phyloP scores from a whole-genome alignment of 108 stramenopile species.

The Cyclostephanos tholiformis region DNA sequence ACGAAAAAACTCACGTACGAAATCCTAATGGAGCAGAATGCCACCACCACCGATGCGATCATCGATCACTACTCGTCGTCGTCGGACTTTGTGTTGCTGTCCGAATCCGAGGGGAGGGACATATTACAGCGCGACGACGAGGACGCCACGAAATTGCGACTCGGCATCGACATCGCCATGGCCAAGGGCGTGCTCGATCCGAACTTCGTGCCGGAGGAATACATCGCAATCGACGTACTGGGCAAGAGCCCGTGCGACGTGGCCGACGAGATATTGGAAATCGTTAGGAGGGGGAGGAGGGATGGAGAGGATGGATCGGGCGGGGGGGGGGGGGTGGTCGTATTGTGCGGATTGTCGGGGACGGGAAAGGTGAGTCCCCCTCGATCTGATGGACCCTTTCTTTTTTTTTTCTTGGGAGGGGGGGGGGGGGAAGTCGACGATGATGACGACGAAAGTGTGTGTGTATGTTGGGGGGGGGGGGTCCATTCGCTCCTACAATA shows the following conservation, averaged over 20 bases:
- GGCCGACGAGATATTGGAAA: slow-evolving; percentile 64
- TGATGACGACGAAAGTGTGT: too few species aligned
- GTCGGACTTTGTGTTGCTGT: not conserved
- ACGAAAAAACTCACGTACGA: slow-evolving; percentile 54
- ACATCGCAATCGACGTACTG: slow-evolving; percentile 78
- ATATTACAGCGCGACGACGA: slow-evolving; percentile 76
- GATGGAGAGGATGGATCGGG: slow-evolving; percentile 2
- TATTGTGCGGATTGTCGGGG: slow-evolving; percentile 81
- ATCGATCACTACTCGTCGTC: slow-evolving; percentile 55
- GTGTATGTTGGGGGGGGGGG: too few species aligned
- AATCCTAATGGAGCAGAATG: slow-evolving; percentile 71
- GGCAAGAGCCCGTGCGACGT: slow-evolving; percentile 81
- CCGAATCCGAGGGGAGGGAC: slow-evolving; percentile 56
- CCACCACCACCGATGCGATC: slow-evolving; percentile 78
- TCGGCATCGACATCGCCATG: slow-evolving; percentile 81
- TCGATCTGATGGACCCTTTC: not conserved
- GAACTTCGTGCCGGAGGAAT: slow-evolving; percentile 74
- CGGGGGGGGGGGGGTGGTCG: slow-evolving; percentile 68
- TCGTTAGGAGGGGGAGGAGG: slow-evolving; percentile 27
- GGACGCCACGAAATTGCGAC: slow-evolving; percentile 72
- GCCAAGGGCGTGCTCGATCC: slow-evolving; percentile 86
- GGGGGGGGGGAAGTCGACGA: too few species aligned
- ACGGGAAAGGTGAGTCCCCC: slow-evolving; percentile 67
- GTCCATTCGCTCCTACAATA: too few species aligned
- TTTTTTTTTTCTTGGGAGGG: too few species aligned